A percentile compares a stretch with the other conserved stretches of the same genome.
Conservation (phyloP, 2,329 filamentous ascomycete species). For the Sclerotinia minor region DNA sequence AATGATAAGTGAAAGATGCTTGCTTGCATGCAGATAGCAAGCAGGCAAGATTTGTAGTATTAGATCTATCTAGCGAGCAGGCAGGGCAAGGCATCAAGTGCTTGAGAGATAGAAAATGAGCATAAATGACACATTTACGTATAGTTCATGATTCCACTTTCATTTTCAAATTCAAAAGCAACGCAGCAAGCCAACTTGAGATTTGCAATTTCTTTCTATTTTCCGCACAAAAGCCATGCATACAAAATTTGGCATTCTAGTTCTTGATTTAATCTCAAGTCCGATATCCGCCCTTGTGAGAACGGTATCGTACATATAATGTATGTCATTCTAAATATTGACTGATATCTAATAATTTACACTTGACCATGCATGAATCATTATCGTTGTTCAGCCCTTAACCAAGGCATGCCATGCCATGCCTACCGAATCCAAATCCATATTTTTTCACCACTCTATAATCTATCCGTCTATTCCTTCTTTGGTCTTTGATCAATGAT, state of each 20-base stretch:
- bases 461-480: constrained; percentile 36
- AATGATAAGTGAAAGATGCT: constrained; percentile 1
- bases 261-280: background rate
- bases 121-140: constrained; percentile 22
- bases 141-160: background rate
- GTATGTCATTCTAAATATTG: constrained; percentile 34
- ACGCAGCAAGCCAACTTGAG: too few relatives aligned
- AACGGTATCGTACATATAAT: constrained; percentile 23
- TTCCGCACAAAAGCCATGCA: background rate
- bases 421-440: background rate
- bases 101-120: constrained; percentile 22
- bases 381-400: too few relatives aligned
- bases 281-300: background rate
- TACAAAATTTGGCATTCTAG: background rate
- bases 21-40: constrained; percentile 8
- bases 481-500: constrained; percentile 37
- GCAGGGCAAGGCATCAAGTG: constrained; percentile 1
- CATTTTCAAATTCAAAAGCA: background rate
- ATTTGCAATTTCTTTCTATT: background rate
- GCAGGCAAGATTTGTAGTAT: constrained; percentile 32
- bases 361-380: constrained; percentile 15
- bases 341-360: constrained; percentile 36
- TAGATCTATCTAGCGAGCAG: constrained; percentile 26
- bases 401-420: too few relatives aligned
- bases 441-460: background rate